A percentile compares a stretch with the other conserved stretches of the same genome.
Evolutionary conservation across 2,329 filamentous ascomycete genomes (phyloP).

Genomic region (Paradendryphiella salina): DNA sequence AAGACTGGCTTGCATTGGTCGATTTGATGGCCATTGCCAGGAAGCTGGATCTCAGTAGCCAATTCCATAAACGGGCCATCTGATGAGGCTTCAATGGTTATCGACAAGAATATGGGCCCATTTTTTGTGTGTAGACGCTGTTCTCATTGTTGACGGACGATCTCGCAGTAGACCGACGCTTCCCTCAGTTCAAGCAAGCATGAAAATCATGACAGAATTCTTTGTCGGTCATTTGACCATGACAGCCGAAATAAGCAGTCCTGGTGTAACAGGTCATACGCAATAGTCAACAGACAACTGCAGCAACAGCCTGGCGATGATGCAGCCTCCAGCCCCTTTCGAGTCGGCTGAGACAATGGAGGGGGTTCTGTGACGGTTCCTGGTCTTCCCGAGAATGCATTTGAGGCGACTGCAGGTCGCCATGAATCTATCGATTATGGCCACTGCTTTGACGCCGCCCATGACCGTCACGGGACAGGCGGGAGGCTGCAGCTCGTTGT

Average conservation of each 20-base stretch:
- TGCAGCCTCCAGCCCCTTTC: constrained; percentile 21
- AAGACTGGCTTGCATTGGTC: constrained; percentile 19
- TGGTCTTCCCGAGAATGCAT: constrained; percentile 35
- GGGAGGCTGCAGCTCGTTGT: constrained; percentile 46
- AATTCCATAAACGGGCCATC: background rate
- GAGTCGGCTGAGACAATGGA: constrained; percentile 40
- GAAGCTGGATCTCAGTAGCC: constrained; percentile 8
- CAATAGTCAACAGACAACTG: constrained; percentile 23
- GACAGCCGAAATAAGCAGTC: constrained; percentile 30
- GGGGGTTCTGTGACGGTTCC: constrained; percentile 28
- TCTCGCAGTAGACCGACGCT: constrained; percentile 37
- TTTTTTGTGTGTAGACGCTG: constrained; percentile 1
- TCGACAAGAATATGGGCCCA: background rate
- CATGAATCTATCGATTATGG: constrained; percentile 35
- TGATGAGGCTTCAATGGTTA: background rate
- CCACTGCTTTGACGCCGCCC: constrained; percentile 34
- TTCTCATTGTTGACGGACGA: constrained; percentile 28
- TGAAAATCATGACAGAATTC: constrained; percentile 31
- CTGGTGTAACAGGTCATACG: constrained; percentile 36
- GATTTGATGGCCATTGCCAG: constrained; percentile 17
- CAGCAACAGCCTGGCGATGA: constrained; percentile 22
- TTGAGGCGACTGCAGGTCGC: constrained; percentile 42
- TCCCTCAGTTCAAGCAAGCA: constrained; percentile 23
- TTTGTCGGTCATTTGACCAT: constrained; percentile 26
- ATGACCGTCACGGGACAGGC: constrained; percentile 38